Evolutionary conservation across 768 basidiomycete species (phyloP).

Genomic region (Suillus variegatus): DNA sequence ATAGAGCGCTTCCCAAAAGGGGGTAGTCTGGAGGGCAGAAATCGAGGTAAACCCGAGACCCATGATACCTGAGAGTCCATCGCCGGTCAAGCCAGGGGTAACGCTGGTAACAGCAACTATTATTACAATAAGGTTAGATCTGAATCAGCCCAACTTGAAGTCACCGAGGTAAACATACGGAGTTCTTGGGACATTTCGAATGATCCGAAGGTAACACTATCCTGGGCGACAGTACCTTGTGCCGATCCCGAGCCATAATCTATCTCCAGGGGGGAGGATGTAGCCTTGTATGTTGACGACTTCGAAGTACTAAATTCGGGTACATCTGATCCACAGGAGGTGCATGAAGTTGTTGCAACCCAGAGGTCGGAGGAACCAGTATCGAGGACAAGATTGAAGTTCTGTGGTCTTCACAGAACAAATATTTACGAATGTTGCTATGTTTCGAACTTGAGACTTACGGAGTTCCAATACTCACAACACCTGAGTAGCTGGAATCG

Average conservation of each 20-base stretch:
- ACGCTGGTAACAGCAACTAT: slow-evolving; percentile 62
- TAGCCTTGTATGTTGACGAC: slow-evolving; percentile 42
- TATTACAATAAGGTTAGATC: neutral
- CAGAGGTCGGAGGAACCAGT: slow-evolving; percentile 92
- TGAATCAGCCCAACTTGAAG: slow-evolving; percentile 4
- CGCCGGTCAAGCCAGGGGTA: slow-evolving; percentile 46
- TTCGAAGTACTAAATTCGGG: slow-evolving; percentile 45
- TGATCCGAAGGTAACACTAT: slow-evolving; percentile 65
- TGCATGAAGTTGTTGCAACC: slow-evolving; percentile 63
- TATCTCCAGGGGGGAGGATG: slow-evolving; percentile 37
- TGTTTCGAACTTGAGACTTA: slow-evolving; percentile 35
- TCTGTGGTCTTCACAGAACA: slow-evolving; percentile 49
- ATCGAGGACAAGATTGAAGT: slow-evolving; percentile 82
- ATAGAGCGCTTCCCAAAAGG: slow-evolving; percentile 67
- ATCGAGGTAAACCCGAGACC: slow-evolving; percentile 70
- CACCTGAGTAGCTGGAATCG: slow-evolving; percentile 62
- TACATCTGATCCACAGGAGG: slow-evolving; percentile 38
- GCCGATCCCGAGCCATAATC: slow-evolving; percentile 74
- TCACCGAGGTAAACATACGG: slow-evolving; percentile 36
- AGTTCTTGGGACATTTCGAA: slow-evolving; percentile 64
- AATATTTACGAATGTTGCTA: neutral
- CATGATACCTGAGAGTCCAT: slow-evolving; percentile 67
- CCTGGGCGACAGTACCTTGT: slow-evolving; percentile 50
- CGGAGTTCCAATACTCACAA: slow-evolving; percentile 62
- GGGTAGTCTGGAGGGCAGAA: slow-evolving; percentile 52